Base-by-base conservation (phyloP, 768 basidiomycete species). In the Termitomyces sp. region DNA sequence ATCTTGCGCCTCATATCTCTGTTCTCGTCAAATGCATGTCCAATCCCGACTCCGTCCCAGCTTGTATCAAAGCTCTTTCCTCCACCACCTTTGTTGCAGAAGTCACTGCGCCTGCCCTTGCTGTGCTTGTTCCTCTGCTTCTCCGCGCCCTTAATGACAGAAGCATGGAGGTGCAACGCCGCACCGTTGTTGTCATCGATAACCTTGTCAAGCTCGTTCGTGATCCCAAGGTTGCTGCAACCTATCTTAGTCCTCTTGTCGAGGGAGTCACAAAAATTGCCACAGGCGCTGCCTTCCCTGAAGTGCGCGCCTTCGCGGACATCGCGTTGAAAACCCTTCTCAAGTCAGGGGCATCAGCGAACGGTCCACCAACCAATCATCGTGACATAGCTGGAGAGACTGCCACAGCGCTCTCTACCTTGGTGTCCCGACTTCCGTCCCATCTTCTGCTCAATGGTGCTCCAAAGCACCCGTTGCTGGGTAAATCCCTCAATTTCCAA, bases 151-250 rank as follows among this genome's bases (percentile, higher is more conserved):
- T 98, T 64, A 95, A 95, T 62, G 95, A 97, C 69, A 83, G 95
- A 62, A 94, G 93, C 56, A 97, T 94, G 87, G 94, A 97, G 64
- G 91, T 94, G 19, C 94, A 96, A 68, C 88, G 96, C 55, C 86
- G 96, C 57, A 88, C 92, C 0, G 94, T 97, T 56, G 87, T 98
- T 49, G 93, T 98, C 66, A 84, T 94, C 58, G 94, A 96, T 67
- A 98, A 98, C 73, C 79, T 98, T 54, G 95, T 97, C 72, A 98
- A 98, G 74, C 89, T 98, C 59, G 96, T 98, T 42, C 89, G 96
- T 60, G 85, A 95, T 65, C 89, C 91, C 3, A 85, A 80, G 58
- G 84, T 98, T 40, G 96, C 96, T 50, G 95, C 94, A 3, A 80
- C 81, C 35, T 94, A 98, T 71, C 83, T 95, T 35, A 88, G 87